Evolutionary conservation across 2,329 filamentous ascomycete genomes (phyloP).

Genomic region (Fusarium camptoceras): DNA sequence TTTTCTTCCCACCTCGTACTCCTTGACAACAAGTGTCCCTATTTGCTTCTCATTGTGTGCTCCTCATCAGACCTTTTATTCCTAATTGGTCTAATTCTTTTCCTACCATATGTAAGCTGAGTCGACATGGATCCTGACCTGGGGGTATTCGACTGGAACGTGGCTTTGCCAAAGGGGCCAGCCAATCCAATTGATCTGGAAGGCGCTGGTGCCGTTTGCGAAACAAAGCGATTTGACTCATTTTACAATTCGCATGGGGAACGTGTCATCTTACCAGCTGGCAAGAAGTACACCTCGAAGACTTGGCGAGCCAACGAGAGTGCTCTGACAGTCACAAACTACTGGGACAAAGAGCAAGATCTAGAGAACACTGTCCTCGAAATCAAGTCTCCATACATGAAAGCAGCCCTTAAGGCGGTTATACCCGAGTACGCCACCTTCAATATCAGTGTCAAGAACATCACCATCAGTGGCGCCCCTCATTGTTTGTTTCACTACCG

Average conservation of each 20-base stretch:
- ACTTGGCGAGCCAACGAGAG: neutral
- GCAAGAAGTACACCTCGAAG: neutral
- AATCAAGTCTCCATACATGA: neutral
- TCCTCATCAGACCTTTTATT: no score
- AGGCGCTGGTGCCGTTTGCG: neutral
- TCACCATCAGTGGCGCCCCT: neutral
- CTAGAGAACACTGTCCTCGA: neutral
- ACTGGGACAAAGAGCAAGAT: neutral
- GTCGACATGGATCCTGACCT: neutral
- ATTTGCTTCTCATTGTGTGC: no score
- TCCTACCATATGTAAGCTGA: no score
- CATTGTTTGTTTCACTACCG: neutral
- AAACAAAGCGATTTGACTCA: neutral
- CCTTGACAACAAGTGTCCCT: no score
- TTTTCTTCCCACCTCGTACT: no score
- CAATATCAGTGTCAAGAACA: neutral
- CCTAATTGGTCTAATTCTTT: no score
- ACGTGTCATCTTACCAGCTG: neutral
- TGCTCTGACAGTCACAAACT: neutral
- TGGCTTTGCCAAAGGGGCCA: neutral
- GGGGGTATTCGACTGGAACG: neutral
- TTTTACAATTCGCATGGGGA: neutral
- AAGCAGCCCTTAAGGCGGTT: neutral
- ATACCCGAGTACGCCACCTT: neutral
- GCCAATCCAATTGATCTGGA: neutral